These are phyloP conservation scores for Nemophila menziesii DNA, from an alignment of 257 asterid species.

Conservation along the genomic window DNA sequence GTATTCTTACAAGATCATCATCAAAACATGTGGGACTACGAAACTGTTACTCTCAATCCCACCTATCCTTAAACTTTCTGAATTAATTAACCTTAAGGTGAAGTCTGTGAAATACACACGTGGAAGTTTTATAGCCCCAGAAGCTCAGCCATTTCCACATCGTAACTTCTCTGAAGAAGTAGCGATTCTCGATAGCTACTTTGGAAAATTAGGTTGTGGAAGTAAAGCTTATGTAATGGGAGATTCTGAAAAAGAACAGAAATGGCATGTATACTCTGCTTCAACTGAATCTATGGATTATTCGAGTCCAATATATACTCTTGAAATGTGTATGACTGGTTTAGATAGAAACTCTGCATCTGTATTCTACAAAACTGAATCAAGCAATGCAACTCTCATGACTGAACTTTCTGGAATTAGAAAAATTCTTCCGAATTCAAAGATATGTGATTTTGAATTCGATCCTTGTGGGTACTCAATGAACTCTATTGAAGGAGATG, in stretches of 20 bases:
- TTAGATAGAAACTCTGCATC: conserved; percentile 51
- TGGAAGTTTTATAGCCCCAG: conserved; percentile 65
- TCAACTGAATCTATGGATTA: conserved; percentile 20
- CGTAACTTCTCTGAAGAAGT: conserved; percentile 68
- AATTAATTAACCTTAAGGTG: conserved; percentile 36
- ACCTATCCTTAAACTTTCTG: conserved; percentile 43
- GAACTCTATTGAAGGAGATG: conserved; percentile 57
- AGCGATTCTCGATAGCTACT: conserved; percentile 44
- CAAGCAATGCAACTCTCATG: conserved; percentile 44
- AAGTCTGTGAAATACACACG: conserved; percentile 61
- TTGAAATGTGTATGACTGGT: conserved; percentile 86
- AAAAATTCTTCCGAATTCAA: conserved; percentile 53
- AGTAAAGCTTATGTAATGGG: conserved; percentile 63
- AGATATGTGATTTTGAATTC: conserved; percentile 66
- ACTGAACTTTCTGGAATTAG: conserved; percentile 60
- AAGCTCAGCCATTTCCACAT: conserved; percentile 72
- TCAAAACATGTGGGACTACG: conserved; percentile 85
- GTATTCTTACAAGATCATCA: conserved; percentile 49
- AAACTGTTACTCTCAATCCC: conserved; percentile 74
- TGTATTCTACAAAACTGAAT: conserved; percentile 45
- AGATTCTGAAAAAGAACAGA: conserved; percentile 28
- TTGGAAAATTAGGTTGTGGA: conserved; percentile 35
- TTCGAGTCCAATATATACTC: conserved; percentile 32
- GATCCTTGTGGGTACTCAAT: conserved; percentile 90
- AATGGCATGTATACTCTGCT: conserved; percentile 83